Base-by-base conservation (phyloP, 1,139 yeast genomes). In the Pichia sp. region DNA sequence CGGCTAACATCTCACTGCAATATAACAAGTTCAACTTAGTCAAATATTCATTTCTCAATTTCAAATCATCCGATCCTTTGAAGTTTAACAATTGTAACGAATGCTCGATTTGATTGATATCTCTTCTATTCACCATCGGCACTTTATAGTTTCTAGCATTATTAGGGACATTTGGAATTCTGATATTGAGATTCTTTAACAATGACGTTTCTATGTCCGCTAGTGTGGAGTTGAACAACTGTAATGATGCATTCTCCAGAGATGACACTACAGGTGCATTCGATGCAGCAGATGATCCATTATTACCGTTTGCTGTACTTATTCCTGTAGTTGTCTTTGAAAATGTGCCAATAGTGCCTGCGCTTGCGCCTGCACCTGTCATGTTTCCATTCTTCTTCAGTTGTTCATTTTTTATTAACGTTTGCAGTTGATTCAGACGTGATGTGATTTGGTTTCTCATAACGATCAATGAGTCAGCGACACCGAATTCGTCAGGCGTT, bases 11-110 rank as follows among this genome's bases (percentile, higher is more conserved):
- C 44, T 64, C 66, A 34, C 57, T 58, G 39, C 59, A 59, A 38
- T 63, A 64, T 2, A 58, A 42, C 30, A 53, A 45, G 37, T 62
- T 63, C 21, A 62, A 47, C 34, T 61, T 53, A 1, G 52, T 45
- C 5, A 63, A 48, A 9, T 53, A 44, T 5, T 58, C 57, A 40
- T 51, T 58, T 40, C 58, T 58, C 7, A 52, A 38, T 14, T 47
- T 47, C 3, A 53, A 27, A 10, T 60, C 61, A n/a, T 24, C 40
- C 4, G 45, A 42, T 15, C 58, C 60, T 35, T 58, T 56, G 39
- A 62, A 59, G 40, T 58, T 59, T 12, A 63, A 47, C 22, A 61
- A 27, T 39, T 62, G 66, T n/a, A 64, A 44, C 12, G 57, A 51
- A 39, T 63, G 67, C 37, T 63, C 66, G 12, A 61, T 34, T 15